phyloP scores from a whole-genome alignment of 768 basidiomycete genomes.

The Amanita pseudoporphyria region DNA sequence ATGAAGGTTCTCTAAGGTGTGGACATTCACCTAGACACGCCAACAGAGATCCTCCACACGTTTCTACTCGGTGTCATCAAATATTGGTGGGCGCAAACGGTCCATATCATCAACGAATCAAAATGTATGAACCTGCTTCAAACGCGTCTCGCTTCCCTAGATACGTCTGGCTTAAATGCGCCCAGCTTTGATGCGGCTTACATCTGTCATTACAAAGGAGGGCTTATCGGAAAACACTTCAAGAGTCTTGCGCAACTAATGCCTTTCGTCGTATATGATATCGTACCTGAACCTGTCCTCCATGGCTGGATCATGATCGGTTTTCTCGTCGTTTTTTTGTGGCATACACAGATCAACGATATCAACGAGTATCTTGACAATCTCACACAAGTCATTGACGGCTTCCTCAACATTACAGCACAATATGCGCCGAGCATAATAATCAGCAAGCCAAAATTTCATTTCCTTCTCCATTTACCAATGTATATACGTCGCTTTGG shows the following conservation, averaged over 20 bases:
- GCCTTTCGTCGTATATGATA: constrained; percentile 19
- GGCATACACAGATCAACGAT: constrained; percentile 20
- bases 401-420: constrained; percentile 25
- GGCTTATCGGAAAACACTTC: constrained; percentile 27
- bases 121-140: background rate
- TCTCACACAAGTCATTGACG: constrained; percentile 20
- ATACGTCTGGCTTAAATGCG: constrained; percentile 11
- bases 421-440: constrained; percentile 15
- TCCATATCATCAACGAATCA: constrained; percentile 8
- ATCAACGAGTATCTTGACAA: constrained; percentile 17
- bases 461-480: constrained; percentile 28
- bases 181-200: constrained; percentile 18
- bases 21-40: constrained; percentile 22
- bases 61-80: constrained; percentile 37
- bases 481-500: constrained; percentile 29
- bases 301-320: constrained; percentile 23
- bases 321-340: constrained; percentile 20
- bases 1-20: background rate
- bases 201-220: constrained; percentile 23
- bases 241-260: constrained; percentile 20
- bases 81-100: constrained; percentile 35
- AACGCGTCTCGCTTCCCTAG: background rate
- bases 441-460: constrained; percentile 39
- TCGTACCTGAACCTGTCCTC: constrained; percentile 11
- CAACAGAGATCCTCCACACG: constrained; percentile 35